Evolutionary conservation across 345 rosid species (phyloP).

Genomic region (Dipteronia dyeriana): DNA sequence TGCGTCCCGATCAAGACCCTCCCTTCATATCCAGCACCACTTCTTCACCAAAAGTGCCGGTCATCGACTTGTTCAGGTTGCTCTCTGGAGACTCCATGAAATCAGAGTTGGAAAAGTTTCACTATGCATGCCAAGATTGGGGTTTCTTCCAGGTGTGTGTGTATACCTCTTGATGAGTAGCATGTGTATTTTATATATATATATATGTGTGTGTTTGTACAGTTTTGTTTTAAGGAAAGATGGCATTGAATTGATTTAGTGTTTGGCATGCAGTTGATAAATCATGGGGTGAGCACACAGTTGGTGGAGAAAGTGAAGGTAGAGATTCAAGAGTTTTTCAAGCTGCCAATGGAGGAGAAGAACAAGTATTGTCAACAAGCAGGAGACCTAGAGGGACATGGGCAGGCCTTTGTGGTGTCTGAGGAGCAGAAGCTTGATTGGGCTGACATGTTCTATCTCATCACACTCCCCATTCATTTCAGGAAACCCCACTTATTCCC

Average conservation of each 20-base stretch:
- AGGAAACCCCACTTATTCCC: slow-evolving; percentile 20
- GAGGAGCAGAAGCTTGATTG: slow-evolving; percentile 14
- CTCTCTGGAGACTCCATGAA: slow-evolving; percentile 2
- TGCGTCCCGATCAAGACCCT: slow-evolving; percentile 14
- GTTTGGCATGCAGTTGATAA: slow-evolving; percentile 24
- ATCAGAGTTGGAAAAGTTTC: slow-evolving; percentile 20
- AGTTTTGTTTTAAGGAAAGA: neutral
- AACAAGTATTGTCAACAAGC: slow-evolving; percentile 21
- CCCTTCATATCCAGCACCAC: neutral
- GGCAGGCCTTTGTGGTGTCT: slow-evolving; percentile 4
- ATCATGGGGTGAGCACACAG: slow-evolving; percentile 19
- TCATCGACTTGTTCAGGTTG: slow-evolving; percentile 21
- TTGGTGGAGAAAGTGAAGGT: slow-evolving; percentile 21
- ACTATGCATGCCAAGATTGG: slow-evolving; percentile 27
- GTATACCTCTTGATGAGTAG: no score
- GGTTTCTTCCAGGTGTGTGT: slow-evolving; percentile 27
- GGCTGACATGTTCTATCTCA: neutral
- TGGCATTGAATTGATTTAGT: neutral
- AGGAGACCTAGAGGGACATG: neutral
- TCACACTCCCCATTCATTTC: neutral
- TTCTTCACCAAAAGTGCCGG: slow-evolving; percentile 9
- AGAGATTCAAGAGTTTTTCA: slow-evolving; percentile 20
- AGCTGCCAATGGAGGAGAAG: slow-evolving; percentile 23
- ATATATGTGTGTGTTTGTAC: no score
- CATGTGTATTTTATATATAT: no score